Evolutionary conservation across 106 monocot species (phyloP).

Genomic region (Apostasia shenzhenica): DNA sequence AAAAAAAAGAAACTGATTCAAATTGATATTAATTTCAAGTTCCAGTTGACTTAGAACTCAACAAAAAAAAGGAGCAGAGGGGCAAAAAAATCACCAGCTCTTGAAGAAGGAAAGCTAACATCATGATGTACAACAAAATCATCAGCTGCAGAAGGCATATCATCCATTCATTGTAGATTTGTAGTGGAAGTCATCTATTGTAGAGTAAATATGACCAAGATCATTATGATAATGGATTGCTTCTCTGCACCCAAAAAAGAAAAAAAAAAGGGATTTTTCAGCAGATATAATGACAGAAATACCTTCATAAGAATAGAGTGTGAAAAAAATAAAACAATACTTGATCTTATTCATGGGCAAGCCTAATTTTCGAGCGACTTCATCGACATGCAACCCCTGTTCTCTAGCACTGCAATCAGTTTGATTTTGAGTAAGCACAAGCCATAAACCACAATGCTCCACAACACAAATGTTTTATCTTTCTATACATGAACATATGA

Average conservation of each 20-base stretch:
- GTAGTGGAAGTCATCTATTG: constrained; percentile 69
- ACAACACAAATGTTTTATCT: no score
- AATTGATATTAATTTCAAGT: no score
- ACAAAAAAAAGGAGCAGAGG: no score
- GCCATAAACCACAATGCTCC: no score
- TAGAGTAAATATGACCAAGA: constrained; percentile 70
- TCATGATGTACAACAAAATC: no score
- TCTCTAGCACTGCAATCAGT: constrained; percentile 36
- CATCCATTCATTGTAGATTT: constrained; percentile 28
- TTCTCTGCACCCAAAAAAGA: constrained; percentile 28
- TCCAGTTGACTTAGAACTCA: no score
- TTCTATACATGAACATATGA: neutral
- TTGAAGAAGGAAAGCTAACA: no score
- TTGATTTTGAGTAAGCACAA: no score
- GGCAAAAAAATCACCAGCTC: no score
- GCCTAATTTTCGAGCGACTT: constrained; percentile 36
- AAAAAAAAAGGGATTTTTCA: neutral
- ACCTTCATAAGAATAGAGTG: neutral
- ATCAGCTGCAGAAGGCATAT: neutral
- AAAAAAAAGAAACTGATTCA: no score
- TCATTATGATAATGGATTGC: constrained; percentile 62
- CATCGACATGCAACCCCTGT: constrained; percentile 65
- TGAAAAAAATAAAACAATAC: constrained; percentile 16
- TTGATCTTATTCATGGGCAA: constrained; percentile 37
- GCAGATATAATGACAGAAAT: no score